Evolutionary conservation across 495 filamentous ascomycete genomes (phyloP), one percentile per base, ranked within the genome.

Genomic region (Cladorrhinum samala): DNA sequence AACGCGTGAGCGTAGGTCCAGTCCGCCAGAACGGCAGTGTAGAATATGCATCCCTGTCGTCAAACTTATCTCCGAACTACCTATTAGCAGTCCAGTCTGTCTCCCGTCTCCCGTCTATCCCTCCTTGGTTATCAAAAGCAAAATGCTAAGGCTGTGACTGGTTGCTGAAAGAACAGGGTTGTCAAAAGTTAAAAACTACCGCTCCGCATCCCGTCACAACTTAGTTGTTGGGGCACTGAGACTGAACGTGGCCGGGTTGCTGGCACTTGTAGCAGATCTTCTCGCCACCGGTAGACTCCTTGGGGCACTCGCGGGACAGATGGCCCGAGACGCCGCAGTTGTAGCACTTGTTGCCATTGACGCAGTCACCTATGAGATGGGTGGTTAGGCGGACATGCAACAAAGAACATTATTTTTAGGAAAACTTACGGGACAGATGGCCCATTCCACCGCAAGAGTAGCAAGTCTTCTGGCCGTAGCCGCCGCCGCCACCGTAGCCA

Each of bases 211-310:
- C 19, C 21, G n/a, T 37, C 54, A 47, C 46, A 46, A 48, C 51
- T 60, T 68, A 68, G 53, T 50, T 56, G 68, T 88, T 89, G 53
- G 90, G 86, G 83, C 93, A 98, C 59, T 85, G 80, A 53, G 89
- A 80, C 81, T 96, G 93, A 65, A 97, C 83, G 76, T 98, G 93
- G 63, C 93, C 93, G 53, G 91, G 85, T 76, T 96, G 88, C 81
- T 96, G 94, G 89, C 93, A 97, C 75, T 92, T 93, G 79, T 98
- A 98, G 84, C 93, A 98, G 65, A 92, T 90, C 62, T 94, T 89
- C 80, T 97, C 93, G 65, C 82, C 83, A 42, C 65, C 67, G 57
- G 82, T 80, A 45, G 85, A 83, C 72, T 95, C 92, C 59, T 90
- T 87, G 50, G 90, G 88, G 80, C 93, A 98, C 67, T 98, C 93